These are phyloP conservation scores for Phytophthora idaei DNA, from an alignment of 352 stramenopile species.

Conservation along the genomic window DNA sequence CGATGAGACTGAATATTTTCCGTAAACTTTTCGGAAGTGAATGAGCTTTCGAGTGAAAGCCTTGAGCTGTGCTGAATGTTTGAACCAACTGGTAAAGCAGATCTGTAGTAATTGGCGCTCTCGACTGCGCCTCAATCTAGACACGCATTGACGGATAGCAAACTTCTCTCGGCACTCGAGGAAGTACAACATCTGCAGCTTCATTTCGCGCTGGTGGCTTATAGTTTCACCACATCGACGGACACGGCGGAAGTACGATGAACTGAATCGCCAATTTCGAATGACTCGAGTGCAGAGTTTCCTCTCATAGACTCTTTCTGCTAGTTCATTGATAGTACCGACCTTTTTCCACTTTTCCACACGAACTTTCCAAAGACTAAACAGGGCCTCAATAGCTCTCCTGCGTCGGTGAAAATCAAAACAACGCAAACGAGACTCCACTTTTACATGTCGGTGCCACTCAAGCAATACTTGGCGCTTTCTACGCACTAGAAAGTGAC, in stretches of 20 bases:
- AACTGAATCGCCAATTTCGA: slow-evolving; percentile 23
- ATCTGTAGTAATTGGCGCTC: background rate
- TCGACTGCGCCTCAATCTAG: slow-evolving; percentile 6
- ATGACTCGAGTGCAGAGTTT: slow-evolving; percentile 31
- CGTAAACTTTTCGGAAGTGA: slow-evolving; percentile 48
- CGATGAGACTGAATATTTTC: slow-evolving; percentile 38
- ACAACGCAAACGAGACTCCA: slow-evolving; percentile 8
- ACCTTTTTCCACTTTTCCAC: slow-evolving; percentile 36
- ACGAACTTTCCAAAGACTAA: slow-evolving; percentile 33
- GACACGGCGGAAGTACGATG: slow-evolving; percentile 6
- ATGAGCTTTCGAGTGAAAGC: slow-evolving; percentile 37
- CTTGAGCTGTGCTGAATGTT: slow-evolving; percentile 8
- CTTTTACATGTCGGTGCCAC: slow-evolving; percentile 21
- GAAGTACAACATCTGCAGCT: slow-evolving; percentile 11
- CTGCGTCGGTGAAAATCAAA: slow-evolving; percentile 1
- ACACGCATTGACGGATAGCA: slow-evolving; percentile 8
- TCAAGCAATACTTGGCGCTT: slow-evolving; percentile 19
- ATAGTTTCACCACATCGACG: slow-evolving; percentile 20
- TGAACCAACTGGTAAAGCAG: slow-evolving; percentile 27
- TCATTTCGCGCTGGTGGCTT: slow-evolving; percentile 7
- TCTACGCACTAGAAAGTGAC: slow-evolving; percentile 8
- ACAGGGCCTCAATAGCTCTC: slow-evolving; percentile 1
- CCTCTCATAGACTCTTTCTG: slow-evolving; percentile 22
- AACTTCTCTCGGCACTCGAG: slow-evolving; percentile 20
- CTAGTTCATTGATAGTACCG: slow-evolving; percentile 24